Evolutionary conservation across 306 rosid genomes (phyloP).

Genomic region (Mimosa bimucronata): DNA sequence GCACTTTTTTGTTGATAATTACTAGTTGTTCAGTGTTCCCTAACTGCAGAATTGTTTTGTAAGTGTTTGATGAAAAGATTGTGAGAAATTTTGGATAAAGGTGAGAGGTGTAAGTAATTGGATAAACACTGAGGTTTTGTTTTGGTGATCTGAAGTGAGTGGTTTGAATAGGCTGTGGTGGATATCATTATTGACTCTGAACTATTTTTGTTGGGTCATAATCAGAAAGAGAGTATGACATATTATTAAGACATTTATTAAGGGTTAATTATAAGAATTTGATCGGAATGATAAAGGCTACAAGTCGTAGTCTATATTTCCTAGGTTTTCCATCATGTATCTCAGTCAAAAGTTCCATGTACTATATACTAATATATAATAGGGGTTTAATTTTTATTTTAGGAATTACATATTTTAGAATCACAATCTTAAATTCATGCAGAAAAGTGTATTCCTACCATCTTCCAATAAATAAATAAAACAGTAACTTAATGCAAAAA

Average conservation of each 20-base stretch:
- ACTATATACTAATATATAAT: not conserved
- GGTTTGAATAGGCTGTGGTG: constrained; percentile 33
- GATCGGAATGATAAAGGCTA: constrained; percentile 33
- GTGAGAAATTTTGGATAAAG: constrained; percentile 14
- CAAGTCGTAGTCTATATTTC: constrained; percentile 34
- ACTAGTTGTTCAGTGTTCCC: not conserved
- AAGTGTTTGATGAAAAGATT: constrained; percentile 12
- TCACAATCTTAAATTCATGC: not conserved
- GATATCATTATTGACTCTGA: constrained; percentile 35
- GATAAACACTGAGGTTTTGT: constrained; percentile 25
- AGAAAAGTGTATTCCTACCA: not conserved
- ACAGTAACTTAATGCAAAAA: not conserved
- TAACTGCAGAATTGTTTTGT: constrained; percentile 28
- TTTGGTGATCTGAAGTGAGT: constrained; percentile 33
- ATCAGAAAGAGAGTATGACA: constrained; percentile 36
- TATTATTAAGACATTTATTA: constrained; percentile 34
- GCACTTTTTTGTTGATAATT: not conserved
- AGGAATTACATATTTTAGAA: not conserved
- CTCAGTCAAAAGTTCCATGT: too few species aligned
- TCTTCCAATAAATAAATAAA: not conserved
- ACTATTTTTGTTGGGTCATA: constrained; percentile 38
- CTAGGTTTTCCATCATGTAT: constrained; percentile 38
- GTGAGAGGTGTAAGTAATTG: not conserved
- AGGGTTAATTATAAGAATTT: constrained; percentile 23
- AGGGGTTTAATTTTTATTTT: not conserved